Evolutionary conservation across 148 eudicot genomes (phyloP), one percentile per base, ranked within the genome.

Genomic region (Silene latifolia): DNA sequence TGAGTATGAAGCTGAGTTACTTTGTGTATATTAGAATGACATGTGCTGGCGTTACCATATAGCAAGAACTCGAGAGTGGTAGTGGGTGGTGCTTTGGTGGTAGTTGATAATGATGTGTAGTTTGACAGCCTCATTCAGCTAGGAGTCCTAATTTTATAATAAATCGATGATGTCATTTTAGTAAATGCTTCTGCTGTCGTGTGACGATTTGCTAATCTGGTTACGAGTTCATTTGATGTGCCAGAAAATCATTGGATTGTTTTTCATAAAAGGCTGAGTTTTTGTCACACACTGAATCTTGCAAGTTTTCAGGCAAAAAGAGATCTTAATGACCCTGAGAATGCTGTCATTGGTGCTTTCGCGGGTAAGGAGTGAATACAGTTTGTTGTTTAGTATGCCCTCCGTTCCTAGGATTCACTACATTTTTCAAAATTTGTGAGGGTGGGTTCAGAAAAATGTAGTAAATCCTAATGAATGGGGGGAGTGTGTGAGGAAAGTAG

Each of bases 321-420:
- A 83, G 98, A 94, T 44, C 83, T 94, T 61, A 90, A 88, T 76
- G 98, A 90, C 82, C 93, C 93, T n/a, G 97, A 94, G 83, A 94
- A 94, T 83, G 98, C 98, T 47, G 73, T 89, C 13, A 86, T 94
- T 69, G 97, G 98, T 67, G 97, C 98, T 70, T 92, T 92, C 79
- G 92, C 98, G 35, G 98, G 98, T 94, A 83, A 78, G 23, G 7
- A 54, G n/a, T 60, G 14, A 7, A 24, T 44, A 7, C 48, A 11
- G 1, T 66, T 8, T 58, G 42, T 18, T 65, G 35, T 8, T 65
- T 65, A 17, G 27, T 51, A 51, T 51, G 56, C 56, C 56, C 56
- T 11, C 15, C 18, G 17, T 51, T 51, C 56, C 14, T 39, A 39
- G 44, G 44, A 39, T 7, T 39, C 8, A 7, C 44, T 39, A 39